phyloP scores from a whole-genome alignment of 441 rosid species.

The Jatropha podagrica region DNA sequence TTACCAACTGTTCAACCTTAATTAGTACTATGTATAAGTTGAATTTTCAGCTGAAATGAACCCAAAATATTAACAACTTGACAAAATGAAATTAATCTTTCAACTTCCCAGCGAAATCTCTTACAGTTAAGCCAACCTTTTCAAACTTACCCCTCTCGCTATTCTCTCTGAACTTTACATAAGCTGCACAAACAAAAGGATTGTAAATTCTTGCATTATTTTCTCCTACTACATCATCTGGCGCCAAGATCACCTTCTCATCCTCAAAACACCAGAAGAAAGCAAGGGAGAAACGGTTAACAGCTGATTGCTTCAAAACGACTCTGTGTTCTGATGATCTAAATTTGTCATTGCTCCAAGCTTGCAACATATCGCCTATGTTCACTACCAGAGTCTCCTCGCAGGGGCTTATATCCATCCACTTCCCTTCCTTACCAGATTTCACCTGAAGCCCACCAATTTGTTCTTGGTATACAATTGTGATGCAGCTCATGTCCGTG shows the following conservation, averaged over 20 bases:
- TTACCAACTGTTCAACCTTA: constrained; percentile 1
- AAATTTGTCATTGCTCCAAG: constrained; percentile 60
- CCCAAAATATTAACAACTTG: not conserved
- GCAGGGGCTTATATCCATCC: constrained; percentile 52
- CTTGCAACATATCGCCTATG: constrained; percentile 55
- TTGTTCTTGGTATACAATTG: constrained; percentile 51
- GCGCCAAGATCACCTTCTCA: constrained; percentile 43
- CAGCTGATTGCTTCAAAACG: constrained; percentile 31
- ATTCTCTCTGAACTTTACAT: constrained; percentile 51
- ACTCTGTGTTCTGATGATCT: constrained; percentile 55
- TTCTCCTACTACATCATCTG: constrained; percentile 43
- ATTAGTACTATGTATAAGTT: no score
- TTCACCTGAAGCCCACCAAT: constrained; percentile 57
- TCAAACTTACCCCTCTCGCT: constrained; percentile 52
- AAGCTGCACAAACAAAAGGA: constrained; percentile 47
- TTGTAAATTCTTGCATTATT: constrained; percentile 31
- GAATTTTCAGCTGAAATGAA: no score
- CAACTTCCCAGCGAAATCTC: constrained; percentile 44
- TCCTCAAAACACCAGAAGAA: constrained; percentile 66
- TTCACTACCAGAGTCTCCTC: constrained; percentile 50
- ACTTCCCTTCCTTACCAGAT: constrained; percentile 45
- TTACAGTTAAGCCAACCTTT: constrained; percentile 51
- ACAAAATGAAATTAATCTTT: no score
- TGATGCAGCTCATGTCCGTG: constrained; percentile 59
- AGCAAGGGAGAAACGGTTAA: constrained; percentile 40